Evolutionary conservation across 2,329 filamentous ascomycete species (phyloP).

Genomic region (Nigrospora sphaerica): DNA sequence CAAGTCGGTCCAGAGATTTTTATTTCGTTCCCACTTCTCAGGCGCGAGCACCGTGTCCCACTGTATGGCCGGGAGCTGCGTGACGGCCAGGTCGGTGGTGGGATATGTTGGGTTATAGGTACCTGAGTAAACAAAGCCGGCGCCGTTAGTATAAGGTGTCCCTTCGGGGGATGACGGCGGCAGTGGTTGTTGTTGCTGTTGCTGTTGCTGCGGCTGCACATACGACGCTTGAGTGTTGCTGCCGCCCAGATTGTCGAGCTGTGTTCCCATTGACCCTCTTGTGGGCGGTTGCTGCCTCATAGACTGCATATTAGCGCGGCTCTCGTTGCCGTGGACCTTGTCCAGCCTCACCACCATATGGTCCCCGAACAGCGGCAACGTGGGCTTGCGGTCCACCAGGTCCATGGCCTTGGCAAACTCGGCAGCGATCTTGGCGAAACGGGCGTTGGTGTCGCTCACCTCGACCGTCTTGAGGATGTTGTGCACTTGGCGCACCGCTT

Average conservation of each 20-base stretch:
- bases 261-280: no score
- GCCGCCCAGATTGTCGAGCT: no score
- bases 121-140: conserved; percentile 3
- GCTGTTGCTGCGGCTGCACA: no score
- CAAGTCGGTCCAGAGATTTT: conserved; percentile 3
- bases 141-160: background rate
- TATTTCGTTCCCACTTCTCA: conserved; percentile 3
- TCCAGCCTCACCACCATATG: background rate
- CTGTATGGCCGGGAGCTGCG: background rate
- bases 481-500: conserved; percentile 9
- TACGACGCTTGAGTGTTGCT: no score
- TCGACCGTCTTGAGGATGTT: conserved; percentile 13
- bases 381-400: conserved; percentile 8
- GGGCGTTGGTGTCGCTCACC: conserved; percentile 16
- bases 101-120: background rate
- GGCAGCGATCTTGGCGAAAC: conserved; percentile 12
- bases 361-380: conserved; percentile 4
- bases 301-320: background rate
- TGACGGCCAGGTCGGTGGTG: background rate
- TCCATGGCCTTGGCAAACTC: conserved; percentile 13
- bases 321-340: background rate
- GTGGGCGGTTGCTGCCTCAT: background rate
- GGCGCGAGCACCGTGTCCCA: conserved; percentile 5
- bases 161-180: background rate
- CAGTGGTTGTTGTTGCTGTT: no score